phyloP scores from a whole-genome alignment of 1,284 basidiomycete genomes.

The Ganoderma leucocontextum region DNA sequence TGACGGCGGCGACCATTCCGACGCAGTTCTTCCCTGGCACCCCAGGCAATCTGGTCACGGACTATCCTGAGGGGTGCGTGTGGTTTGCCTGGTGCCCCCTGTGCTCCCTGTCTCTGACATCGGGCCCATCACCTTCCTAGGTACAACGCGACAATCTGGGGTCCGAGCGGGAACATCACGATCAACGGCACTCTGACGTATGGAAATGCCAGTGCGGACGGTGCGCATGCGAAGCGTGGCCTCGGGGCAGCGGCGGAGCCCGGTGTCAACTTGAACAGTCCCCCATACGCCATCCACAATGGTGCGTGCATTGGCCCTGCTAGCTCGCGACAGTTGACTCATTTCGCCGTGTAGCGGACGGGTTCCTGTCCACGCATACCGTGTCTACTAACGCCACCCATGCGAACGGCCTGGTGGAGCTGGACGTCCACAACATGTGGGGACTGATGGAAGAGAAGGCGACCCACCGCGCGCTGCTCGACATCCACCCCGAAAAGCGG shows the following conservation, averaged over 20 bases:
- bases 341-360: slow-evolving; percentile 57
- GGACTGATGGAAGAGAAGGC: slow-evolving; percentile 71
- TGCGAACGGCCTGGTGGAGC: slow-evolving; percentile 58
- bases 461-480: slow-evolving; percentile 62
- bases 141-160: slow-evolving; percentile 69
- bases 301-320: slow-evolving; percentile 45
- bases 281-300: slow-evolving; percentile 79
- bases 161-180: slow-evolving; percentile 78
- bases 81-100: slow-evolving; percentile 8
- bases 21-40: slow-evolving; percentile 58
- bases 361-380: slow-evolving; percentile 56
- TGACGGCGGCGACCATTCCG: slow-evolving; percentile 57
- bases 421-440: slow-evolving; percentile 73
- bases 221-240: slow-evolving; percentile 52
- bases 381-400: slow-evolving; percentile 71
- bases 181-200: slow-evolving; percentile 72
- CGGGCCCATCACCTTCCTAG: slow-evolving; percentile 43
- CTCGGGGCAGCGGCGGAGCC: slow-evolving; percentile 57
- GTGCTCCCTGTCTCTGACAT: background rate
- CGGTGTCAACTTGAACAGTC: slow-evolving; percentile 59
- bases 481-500: slow-evolving; percentile 60
- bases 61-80: slow-evolving; percentile 72
- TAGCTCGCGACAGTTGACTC: slow-evolving; percentile 21
- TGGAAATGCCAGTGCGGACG: slow-evolving; percentile 50
- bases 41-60: slow-evolving; percentile 58